A percentile compares a stretch with the other conserved stretches of the same genome.
Conservation (phyloP, 2,329 filamentous ascomycete genomes). For the Blastomyces emzantsi region DNA sequence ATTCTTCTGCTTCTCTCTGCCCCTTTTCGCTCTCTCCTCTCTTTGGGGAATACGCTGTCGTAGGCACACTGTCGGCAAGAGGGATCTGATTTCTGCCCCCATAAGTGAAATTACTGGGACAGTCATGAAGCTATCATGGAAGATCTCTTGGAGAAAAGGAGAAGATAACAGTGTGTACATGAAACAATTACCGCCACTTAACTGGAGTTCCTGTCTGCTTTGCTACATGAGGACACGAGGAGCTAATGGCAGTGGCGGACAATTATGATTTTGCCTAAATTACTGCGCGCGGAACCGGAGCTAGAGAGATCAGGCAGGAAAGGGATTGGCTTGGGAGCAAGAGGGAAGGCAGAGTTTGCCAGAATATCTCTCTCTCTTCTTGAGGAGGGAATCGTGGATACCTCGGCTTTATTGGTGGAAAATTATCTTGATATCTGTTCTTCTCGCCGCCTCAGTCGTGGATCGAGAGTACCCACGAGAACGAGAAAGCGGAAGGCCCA, state of each 20-base stretch:
- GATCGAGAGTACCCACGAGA: neutral
- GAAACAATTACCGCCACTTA: constrained; percentile 22
- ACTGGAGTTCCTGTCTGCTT: constrained; percentile 35
- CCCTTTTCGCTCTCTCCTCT: neutral
- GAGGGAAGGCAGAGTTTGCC: neutral
- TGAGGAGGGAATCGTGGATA: neutral
- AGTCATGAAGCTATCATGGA: constrained; percentile 1
- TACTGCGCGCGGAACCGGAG: neutral
- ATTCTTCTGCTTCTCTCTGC: neutral
- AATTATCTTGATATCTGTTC: neutral
- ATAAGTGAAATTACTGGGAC: neutral
- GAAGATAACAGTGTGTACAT: neutral
- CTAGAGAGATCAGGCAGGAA: neutral
- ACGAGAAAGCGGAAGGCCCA: neutral
- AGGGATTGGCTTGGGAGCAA: neutral
- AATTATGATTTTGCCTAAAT: constrained; percentile 11
- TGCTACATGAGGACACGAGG: constrained; percentile 33
- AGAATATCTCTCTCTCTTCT: neutral
- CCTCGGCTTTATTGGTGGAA: neutral
- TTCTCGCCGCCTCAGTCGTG: neutral
- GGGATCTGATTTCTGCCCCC: constrained; percentile 4
- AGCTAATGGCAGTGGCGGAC: constrained; percentile 39
- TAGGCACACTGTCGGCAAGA: constrained; percentile 2
- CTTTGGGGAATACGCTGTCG: neutral
- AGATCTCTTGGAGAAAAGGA: neutral